A percentile compares a stretch with the other conserved stretches of the same genome.
These are phyloP conservation scores for Penicillium macrosclerotiorum DNA, from an alignment of 495 filamentous ascomycete genomes.

Conservation along the genomic window DNA sequence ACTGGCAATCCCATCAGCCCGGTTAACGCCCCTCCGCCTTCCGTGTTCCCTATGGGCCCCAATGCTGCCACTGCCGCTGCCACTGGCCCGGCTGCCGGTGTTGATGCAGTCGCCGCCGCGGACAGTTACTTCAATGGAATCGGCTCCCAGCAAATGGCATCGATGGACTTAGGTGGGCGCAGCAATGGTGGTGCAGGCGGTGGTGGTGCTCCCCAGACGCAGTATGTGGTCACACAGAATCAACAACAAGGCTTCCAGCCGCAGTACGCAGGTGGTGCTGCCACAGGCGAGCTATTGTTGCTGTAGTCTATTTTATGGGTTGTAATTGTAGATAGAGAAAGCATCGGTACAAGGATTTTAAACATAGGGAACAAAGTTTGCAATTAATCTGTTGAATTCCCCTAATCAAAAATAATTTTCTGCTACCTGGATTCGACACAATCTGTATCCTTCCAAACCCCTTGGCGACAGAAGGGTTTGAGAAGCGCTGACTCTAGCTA, in stretches of 20 bases:
- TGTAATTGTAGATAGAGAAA: slow-evolving; percentile 31
- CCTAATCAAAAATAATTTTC: no score
- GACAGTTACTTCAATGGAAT: slow-evolving; percentile 82
- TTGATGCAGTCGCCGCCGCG: slow-evolving; percentile 70
- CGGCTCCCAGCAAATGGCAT: slow-evolving; percentile 67
- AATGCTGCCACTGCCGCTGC: slow-evolving; percentile 24
- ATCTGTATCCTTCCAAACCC: no score
- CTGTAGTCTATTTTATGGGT: slow-evolving; percentile 29
- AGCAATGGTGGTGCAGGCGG: slow-evolving; percentile 36
- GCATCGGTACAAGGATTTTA: slow-evolving; percentile 3
- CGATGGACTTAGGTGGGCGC: slow-evolving; percentile 57
- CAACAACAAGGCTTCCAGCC: slow-evolving; percentile 53
- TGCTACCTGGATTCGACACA: no score
- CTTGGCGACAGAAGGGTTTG: no score
- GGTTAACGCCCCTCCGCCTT: slow-evolving; percentile 18
- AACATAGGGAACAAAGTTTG: slow-evolving; percentile 8
- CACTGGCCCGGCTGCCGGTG: slow-evolving; percentile 15
- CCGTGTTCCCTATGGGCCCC: slow-evolving; percentile 14
- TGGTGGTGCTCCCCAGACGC: slow-evolving; percentile 39
- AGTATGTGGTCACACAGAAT: slow-evolving; percentile 56
- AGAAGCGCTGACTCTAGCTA: no score
- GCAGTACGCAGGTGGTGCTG: slow-evolving; percentile 46
- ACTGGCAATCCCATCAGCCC: slow-evolving; percentile 23
- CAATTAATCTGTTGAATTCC: no score
- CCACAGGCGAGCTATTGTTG: slow-evolving; percentile 49